A percentile compares a stretch with the other conserved stretches of the same genome.
Evolutionary conservation across 2,329 filamentous ascomycete species (phyloP).

Genomic region (Calycina herbarum): DNA sequence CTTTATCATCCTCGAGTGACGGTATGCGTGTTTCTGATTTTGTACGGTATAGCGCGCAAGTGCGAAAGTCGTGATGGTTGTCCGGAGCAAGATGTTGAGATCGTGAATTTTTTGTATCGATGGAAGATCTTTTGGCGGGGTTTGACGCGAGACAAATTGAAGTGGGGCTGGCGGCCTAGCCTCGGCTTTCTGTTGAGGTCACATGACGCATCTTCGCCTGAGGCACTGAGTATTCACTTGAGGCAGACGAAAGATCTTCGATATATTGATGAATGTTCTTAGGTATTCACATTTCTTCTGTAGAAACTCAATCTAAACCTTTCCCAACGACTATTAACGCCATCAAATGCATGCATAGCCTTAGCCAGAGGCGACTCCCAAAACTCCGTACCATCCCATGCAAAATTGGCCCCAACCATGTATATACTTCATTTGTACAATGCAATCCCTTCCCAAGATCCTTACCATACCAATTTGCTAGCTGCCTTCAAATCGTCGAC

Average conservation of each 20-base stretch:
- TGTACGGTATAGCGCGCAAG: not conserved
- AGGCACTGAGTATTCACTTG: too few species aligned
- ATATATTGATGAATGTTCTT: not conserved
- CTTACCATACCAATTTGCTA: conserved; percentile 29
- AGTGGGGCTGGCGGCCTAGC: not conserved
- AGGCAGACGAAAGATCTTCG: too few species aligned
- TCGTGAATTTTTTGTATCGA: conserved; percentile 7
- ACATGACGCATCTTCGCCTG: too few species aligned
- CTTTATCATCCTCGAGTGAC: conserved; percentile 17
- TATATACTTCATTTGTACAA: not conserved
- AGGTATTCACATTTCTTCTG: not conserved
- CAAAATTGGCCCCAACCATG: not conserved
- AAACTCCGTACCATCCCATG: not conserved
- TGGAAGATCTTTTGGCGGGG: conserved; percentile 4
- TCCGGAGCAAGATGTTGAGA: not conserved
- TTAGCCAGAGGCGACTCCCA: conserved; percentile 3
- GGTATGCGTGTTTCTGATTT: not conserved
- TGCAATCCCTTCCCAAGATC: not conserved
- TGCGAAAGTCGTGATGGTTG: conserved; percentile 3
- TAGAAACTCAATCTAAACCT: not conserved
- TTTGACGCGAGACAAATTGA: not conserved
- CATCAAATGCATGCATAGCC: conserved; percentile 6
- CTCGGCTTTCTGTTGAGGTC: not conserved
- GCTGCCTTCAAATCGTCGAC: conserved; percentile 56
- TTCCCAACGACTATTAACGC: not conserved